phyloP scores from a whole-genome alignment of 495 filamentous ascomycete genomes.

The Clohesyomyces aquaticus region DNA sequence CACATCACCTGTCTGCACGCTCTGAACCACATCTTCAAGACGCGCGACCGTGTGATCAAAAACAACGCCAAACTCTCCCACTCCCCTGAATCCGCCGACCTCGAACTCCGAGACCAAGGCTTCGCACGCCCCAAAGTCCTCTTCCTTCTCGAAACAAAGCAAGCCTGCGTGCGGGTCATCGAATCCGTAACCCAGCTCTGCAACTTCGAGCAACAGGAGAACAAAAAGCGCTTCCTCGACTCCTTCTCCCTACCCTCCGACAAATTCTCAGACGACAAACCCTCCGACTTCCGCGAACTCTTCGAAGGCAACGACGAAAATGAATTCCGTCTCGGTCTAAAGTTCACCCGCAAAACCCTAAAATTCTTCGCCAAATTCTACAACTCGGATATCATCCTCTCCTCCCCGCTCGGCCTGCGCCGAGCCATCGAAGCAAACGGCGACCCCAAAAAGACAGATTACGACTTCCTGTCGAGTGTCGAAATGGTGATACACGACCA shows the following conservation, averaged over 20 bases:
- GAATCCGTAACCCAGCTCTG: conserved; percentile 72
- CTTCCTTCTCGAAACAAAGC: conserved; percentile 82
- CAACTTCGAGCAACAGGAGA: conserved; percentile 89
- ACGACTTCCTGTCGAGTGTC: conserved; percentile 90
- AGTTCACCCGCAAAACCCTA: conserved; percentile 92
- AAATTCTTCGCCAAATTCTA: conserved; percentile 97
- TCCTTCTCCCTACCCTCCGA: conserved; percentile 69
- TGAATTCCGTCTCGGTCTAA: conserved; percentile 89
- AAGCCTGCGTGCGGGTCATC: conserved; percentile 77
- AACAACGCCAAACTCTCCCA: conserved; percentile 79
- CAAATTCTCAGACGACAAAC: conserved; percentile 69
- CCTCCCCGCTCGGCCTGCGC: conserved; percentile 82
- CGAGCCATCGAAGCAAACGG: conserved; percentile 85
- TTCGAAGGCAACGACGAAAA: conserved; percentile 96
- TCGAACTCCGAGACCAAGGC: conserved; percentile 89
- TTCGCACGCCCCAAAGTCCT: conserved; percentile 94
- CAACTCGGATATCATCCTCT: conserved; percentile 91
- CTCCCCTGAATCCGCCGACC: conserved; percentile 52
- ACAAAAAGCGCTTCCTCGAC: conserved; percentile 88
- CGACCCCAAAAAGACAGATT: conserved; percentile 70
- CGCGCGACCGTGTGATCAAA: conserved; percentile 87
- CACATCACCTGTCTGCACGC: conserved; percentile 79
- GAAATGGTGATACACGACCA: conserved; percentile 90
- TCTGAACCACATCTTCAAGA: conserved; percentile 91
- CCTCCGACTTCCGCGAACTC: conserved; percentile 85